phyloP scores from a whole-genome alignment of 495 filamentous ascomycete genomes.

The Talaromyces adpressus region DNA sequence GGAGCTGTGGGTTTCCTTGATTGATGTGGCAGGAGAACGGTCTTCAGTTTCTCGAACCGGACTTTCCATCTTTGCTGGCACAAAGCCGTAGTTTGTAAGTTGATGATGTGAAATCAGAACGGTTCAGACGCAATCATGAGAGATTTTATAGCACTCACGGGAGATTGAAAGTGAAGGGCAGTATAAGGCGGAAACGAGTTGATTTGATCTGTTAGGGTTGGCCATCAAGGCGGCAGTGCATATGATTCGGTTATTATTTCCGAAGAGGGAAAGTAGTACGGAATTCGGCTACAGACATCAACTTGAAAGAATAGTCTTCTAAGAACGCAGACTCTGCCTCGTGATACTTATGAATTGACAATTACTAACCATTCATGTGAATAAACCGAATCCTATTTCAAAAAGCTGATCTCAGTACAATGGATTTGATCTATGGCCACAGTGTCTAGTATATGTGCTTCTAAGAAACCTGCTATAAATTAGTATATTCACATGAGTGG shows the following conservation, averaged over 20 bases:
- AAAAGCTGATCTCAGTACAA: not conserved
- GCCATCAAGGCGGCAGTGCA: not conserved
- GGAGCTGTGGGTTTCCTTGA: not conserved
- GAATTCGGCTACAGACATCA: not conserved
- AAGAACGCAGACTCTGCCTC: not conserved
- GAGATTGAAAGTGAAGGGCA: not conserved
- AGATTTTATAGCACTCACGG: not conserved
- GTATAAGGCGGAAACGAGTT: not conserved
- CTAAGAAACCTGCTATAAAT: too few species aligned
- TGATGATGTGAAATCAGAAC: not conserved
- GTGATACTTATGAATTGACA: not conserved
- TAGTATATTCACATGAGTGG: too few species aligned
- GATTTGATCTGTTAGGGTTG: not conserved
- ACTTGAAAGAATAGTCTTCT: not conserved
- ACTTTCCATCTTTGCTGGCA: not conserved
- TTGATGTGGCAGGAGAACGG: not conserved
- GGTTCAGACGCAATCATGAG: not conserved
- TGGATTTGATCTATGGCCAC: not conserved
- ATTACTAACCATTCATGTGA: not conserved
- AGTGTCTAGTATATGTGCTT: too few species aligned
- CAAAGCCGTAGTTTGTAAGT: not conserved
- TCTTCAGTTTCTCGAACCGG: not conserved
- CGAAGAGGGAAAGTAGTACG: not conserved
- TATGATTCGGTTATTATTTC: constrained; percentile 1
- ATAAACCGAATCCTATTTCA: not conserved